Evolutionary conservation across 306 rosid genomes (phyloP), one percentile per base, ranked within the genome.

Genomic region (Rosa rugosa): DNA sequence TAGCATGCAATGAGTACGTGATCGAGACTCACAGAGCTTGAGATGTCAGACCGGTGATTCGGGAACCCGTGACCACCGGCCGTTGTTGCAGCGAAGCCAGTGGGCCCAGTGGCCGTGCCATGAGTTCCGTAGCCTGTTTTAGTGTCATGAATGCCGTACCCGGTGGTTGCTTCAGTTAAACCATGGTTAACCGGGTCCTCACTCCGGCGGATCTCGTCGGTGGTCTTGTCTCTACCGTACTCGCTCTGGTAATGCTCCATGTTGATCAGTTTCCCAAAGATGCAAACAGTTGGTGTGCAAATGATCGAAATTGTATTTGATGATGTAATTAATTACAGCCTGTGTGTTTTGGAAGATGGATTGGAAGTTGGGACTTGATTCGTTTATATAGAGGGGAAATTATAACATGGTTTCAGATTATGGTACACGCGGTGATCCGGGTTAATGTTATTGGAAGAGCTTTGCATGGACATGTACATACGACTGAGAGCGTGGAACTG

Each of bases 41-140:
- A 75, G 80, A 86, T 85, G 7, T 85, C 89, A 23, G 88, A 81
- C 38, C 88, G 86, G 2, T 40, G 86, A 51, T 6, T 51, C 1
- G 57, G 17, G 57, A 51, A 17, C 20, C 57, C 57, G 57, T 51
- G 57, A 18, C 57, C 22, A n/a, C 63, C 63, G 11, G 63, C 53
- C 45, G 45, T 42, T 42, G 45, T 42, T 42, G 45, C 53, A 49
- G 17, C 53, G 13, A 49, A 14, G 16, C 53, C 53, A 14, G 53
- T 42, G 45, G 45, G 57, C 7, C n/a, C 57, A 16, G n/a, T 51
- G 17, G 20, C 22, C 9, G 3, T 31, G 36, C 3, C 36, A 31
- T 31, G 36, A 31, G 36, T 31, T 31, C 36, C 36, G 3, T 31
- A 31, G 36, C 36, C 36, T 31, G 36, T 31, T 31, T 31, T 31